Percentiles rank a stretch among this genome's conserved stretches.
These are phyloP conservation scores for Quercus gilva DNA, from an alignment of 306 rosid species.

Conservation along the genomic window DNA sequence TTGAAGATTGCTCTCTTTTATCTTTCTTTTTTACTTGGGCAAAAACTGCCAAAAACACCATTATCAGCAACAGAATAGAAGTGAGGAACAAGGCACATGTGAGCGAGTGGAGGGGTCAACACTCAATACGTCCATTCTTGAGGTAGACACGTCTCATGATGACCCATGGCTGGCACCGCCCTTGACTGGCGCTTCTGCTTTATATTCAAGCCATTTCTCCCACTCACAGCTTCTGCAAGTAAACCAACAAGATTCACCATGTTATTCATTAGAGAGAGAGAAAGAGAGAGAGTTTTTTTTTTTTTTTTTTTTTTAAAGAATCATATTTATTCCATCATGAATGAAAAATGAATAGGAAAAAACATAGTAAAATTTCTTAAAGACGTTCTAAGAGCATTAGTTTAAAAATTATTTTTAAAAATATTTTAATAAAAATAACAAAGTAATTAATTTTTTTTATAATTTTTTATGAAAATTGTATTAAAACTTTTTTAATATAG, in stretches of 20 bases:
- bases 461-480: too few species aligned
- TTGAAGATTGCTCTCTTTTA: neutral
- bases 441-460: too few species aligned
- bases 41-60: constrained; percentile 13
- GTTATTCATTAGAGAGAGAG: too few species aligned
- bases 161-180: constrained; percentile 24
- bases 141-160: constrained; percentile 59
- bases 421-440: too few species aligned
- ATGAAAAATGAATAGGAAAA: too few species aligned
- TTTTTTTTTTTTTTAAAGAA: too few species aligned
- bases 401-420: rapidly evolving
- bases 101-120: neutral
- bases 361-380: too few species aligned
- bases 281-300: too few species aligned
- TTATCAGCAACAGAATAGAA: neutral
- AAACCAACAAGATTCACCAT: neutral
- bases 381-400: rapidly evolving
- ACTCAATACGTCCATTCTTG: constrained; percentile 86
- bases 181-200: constrained; percentile 32
- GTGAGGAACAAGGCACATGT: neutral
- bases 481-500: too few species aligned
- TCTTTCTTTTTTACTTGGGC: neutral
- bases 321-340: too few species aligned
- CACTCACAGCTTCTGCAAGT: constrained; percentile 31
- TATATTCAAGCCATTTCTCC: constrained; percentile 37